Conservation (phyloP, 1,284 basidiomycete species). For the Rhodotorula sp. region DNA sequence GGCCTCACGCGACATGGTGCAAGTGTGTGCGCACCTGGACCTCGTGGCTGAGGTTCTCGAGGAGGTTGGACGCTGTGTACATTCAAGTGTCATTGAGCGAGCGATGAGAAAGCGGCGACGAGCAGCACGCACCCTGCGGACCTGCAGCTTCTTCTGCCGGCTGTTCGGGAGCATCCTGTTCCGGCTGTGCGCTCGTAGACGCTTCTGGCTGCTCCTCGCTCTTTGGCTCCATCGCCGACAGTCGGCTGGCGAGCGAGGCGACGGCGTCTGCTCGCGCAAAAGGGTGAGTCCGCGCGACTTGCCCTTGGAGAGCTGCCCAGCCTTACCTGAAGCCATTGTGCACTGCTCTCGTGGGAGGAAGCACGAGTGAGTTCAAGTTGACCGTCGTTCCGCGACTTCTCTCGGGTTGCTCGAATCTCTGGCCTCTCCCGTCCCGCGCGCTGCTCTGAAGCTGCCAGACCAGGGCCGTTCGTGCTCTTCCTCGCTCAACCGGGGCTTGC, state of each 20-base stretch:
- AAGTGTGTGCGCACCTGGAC: constrained; percentile 27
- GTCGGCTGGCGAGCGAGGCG: constrained; percentile 28
- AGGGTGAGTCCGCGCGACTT: background rate
- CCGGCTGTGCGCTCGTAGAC: background rate
- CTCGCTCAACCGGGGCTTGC: too few species aligned
- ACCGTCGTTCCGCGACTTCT: too few species aligned
- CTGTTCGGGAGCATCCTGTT: background rate
- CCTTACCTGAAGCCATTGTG: constrained; percentile 9
- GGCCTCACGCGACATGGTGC: too few species aligned
- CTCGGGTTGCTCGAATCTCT: too few species aligned
- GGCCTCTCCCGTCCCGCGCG: too few species aligned
- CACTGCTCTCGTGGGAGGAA: background rate
- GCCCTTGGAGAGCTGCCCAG: too few species aligned
- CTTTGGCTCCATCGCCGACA: constrained; percentile 18
- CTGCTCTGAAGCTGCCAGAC: too few species aligned
- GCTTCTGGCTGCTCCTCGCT: background rate
- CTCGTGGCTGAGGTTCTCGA: constrained; percentile 40
- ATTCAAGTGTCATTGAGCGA: background rate
- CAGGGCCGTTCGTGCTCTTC: too few species aligned
- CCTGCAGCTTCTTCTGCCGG: background rate
- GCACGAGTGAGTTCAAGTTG: too few species aligned
- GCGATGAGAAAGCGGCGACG: background rate
- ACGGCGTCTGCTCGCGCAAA: constrained; percentile 25
- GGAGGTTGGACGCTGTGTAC: constrained; percentile 27
- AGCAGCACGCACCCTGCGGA: constrained; percentile 12